Conservation (phyloP, 768 basidiomycete genomes). For the Rhizopogon vinicolor region DNA sequence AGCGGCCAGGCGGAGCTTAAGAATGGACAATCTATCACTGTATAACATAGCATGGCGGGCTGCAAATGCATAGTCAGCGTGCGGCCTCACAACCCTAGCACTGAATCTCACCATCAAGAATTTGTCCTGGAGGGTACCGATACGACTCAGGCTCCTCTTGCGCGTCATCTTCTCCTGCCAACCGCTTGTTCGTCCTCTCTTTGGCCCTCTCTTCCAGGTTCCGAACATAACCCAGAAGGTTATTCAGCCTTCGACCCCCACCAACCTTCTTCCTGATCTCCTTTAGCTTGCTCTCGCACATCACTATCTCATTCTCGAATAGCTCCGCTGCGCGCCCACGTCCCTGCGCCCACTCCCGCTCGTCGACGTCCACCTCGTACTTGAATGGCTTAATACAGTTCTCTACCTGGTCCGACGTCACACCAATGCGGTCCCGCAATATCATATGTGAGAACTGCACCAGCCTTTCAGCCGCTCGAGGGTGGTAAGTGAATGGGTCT, state of each 20-base stretch:
- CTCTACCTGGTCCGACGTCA: slow-evolving; percentile 98
- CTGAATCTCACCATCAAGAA: slow-evolving; percentile 74
- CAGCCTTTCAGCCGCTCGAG: slow-evolving; percentile 82
- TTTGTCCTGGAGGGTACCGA: slow-evolving; percentile 86
- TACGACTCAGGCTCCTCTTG: slow-evolving; percentile 65
- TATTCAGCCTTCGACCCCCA: slow-evolving; percentile 72
- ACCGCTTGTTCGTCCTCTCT: slow-evolving; percentile 50
- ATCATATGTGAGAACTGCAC: slow-evolving; percentile 92
- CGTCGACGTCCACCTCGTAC: slow-evolving; percentile 95
- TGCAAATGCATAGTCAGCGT: slow-evolving; percentile 26
- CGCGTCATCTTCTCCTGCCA: slow-evolving; percentile 36
- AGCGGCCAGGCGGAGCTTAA: slow-evolving; percentile 83
- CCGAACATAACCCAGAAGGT: slow-evolving; percentile 77
- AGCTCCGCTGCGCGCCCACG: slow-evolving; percentile 68
- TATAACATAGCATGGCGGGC: slow-evolving; percentile 93
- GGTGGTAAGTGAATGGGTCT: slow-evolving; percentile 92
- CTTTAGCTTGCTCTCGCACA: slow-evolving; percentile 84
- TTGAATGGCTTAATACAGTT: slow-evolving; percentile 99
- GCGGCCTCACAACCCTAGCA: slow-evolving; percentile 5
- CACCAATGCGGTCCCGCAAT: slow-evolving; percentile 84
- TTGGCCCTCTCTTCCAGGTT: slow-evolving; percentile 74
- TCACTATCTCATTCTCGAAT: slow-evolving; percentile 76
- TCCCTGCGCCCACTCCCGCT: slow-evolving; percentile 88
- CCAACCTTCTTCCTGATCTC: slow-evolving; percentile 89
- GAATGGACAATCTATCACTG: slow-evolving; percentile 70